A percentile compares a stretch with the other conserved stretches of the same genome.
Evolutionary conservation across 441 rosid genomes (phyloP).

Genomic region (Manihot esculenta): DNA sequence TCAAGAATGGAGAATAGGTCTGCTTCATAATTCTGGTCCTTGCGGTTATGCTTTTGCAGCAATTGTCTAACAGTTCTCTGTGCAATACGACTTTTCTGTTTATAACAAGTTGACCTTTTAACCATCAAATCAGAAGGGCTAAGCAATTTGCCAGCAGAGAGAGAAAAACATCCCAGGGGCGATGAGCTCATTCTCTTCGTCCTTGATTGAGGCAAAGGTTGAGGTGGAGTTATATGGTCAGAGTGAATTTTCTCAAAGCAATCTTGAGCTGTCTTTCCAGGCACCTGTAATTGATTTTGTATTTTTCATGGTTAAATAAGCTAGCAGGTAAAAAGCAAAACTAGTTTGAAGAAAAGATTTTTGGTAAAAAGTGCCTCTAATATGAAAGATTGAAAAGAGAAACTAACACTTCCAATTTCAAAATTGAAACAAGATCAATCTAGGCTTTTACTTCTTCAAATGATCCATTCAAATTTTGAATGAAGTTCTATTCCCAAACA

Average conservation of each 20-base stretch:
- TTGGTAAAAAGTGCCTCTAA: background rate
- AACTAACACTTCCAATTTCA: conserved; percentile 8
- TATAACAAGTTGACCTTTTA: conserved; percentile 36
- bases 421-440: background rate
- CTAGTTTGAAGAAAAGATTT: background rate
- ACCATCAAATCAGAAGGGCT: conserved; percentile 27
- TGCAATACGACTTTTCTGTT: conserved; percentile 35
- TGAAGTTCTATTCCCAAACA: conserved; percentile 2
- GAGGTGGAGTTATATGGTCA: conserved; percentile 63
- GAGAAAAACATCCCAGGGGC: conserved; percentile 34
- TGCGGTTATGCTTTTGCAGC: conserved; percentile 50
- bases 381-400: background rate
- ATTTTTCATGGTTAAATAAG: background rate
- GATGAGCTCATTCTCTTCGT: conserved; percentile 36
- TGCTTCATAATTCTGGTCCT: conserved; percentile 45
- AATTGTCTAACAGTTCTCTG: conserved; percentile 64
- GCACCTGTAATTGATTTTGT: conserved; percentile 50
- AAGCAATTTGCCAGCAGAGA: conserved; percentile 60
- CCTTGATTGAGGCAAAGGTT: conserved; percentile 55
- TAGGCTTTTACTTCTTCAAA: background rate
- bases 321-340: conserved; percentile 6
- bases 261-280: conserved; percentile 87
- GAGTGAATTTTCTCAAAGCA: conserved; percentile 83
- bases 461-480: background rate
- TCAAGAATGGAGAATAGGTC: conserved; percentile 81